Evolutionary conservation across 1,284 basidiomycete genomes (phyloP).

Genomic region (Rhodofomes roseus): DNA sequence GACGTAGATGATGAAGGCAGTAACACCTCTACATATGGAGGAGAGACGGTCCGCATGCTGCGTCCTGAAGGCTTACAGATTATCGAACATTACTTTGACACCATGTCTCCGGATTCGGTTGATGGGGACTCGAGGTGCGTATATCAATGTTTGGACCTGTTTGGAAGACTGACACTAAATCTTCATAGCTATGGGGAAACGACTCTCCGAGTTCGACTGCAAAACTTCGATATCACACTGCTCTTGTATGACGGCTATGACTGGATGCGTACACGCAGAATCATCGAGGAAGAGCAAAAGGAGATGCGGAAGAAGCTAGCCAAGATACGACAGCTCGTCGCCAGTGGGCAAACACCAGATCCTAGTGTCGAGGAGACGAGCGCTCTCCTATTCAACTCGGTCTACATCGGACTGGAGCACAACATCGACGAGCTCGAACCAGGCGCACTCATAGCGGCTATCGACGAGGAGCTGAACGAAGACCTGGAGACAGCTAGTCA

Average conservation of each 20-base stretch:
- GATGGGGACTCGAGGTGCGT: conserved; percentile 46
- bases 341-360: conserved; percentile 86
- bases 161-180: background rate
- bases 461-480: conserved; percentile 86
- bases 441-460: conserved; percentile 78
- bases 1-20: conserved; percentile 14
- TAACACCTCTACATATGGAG: conserved; percentile 64
- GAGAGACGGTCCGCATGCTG: conserved; percentile 84
- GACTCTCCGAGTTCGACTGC: conserved; percentile 50
- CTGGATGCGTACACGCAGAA: conserved; percentile 82
- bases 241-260: conserved; percentile 92
- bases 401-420: conserved; percentile 82
- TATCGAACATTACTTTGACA: conserved; percentile 73
- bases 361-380: conserved; percentile 76
- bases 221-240: conserved; percentile 61
- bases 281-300: conserved; percentile 86
- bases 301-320: conserved; percentile 84
- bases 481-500: conserved; percentile 67
- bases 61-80: conserved; percentile 52
- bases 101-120: conserved; percentile 50
- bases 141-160: background rate
- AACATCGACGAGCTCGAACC: conserved; percentile 74
- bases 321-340: conserved; percentile 92
- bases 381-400: conserved; percentile 86
- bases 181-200: conserved; percentile 42